Evolutionary conservation across 1,139 yeast genomes (phyloP).

Genomic region (Candida sp.): DNA sequence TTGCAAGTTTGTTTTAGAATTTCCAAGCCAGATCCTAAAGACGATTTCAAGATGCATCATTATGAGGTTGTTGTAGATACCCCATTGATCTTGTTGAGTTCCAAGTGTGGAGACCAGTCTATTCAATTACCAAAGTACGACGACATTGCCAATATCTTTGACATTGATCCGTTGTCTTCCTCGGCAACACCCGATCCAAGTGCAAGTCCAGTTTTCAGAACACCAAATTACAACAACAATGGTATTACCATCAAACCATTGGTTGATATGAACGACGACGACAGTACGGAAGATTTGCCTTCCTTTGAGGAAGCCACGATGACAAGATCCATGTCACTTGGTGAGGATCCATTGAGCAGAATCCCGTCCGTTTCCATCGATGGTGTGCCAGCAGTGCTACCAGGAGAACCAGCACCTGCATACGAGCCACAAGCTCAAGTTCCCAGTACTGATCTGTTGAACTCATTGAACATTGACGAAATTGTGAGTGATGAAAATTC

Average conservation of each 20-base stretch:
- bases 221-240: constrained; percentile 37
- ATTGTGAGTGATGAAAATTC: constrained; percentile 17
- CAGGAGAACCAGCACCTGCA: constrained; percentile 41
- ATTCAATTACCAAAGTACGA: constrained; percentile 73
- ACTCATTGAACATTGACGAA: constrained; percentile 26
- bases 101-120: constrained; percentile 70
- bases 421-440: constrained; percentile 24
- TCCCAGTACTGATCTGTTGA: constrained; percentile 1
- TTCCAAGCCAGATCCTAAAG: constrained; percentile 65
- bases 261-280: constrained; percentile 15
- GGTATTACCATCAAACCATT: constrained; percentile 45
- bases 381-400: constrained; percentile 11
- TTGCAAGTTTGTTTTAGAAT: constrained; percentile 81
- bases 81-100: constrained; percentile 74
- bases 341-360: constrained; percentile 40
- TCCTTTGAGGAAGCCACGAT: constrained; percentile 61
- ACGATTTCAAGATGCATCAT: constrained; percentile 68
- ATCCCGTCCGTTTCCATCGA: constrained; percentile 29
- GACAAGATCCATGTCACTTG: constrained; percentile 36
- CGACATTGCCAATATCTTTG: constrained; percentile 22
- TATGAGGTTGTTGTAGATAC: constrained; percentile 92
- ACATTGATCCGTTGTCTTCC: constrained; percentile 2
- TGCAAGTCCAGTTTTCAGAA: constrained; percentile 28
- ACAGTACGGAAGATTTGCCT: constrained; percentile 44
- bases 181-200: constrained; percentile 6